These are phyloP conservation scores for Singerocomus inundabilis DNA, from an alignment of 1,284 basidiomycete species.

Conservation along the genomic window DNA sequence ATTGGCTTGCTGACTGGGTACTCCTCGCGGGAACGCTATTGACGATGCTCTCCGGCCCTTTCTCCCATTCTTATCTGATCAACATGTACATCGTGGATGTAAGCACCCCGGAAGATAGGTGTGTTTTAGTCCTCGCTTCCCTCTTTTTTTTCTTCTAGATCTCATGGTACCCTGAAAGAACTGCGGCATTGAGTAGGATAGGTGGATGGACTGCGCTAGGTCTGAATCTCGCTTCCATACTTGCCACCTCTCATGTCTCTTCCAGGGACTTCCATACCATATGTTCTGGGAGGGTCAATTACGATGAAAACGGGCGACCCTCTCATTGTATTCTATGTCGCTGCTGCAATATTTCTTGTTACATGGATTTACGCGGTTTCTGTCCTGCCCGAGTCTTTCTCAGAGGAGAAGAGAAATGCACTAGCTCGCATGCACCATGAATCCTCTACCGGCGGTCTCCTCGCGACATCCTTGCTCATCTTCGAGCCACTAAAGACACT, in stretches of 20 bases:
- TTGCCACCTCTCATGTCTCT: not conserved
- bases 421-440: conserved; percentile 13
- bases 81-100: not conserved
- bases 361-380: conserved; percentile 23
- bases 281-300: conserved; percentile 29
- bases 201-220: conserved; percentile 12
- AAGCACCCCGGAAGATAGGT: not conserved
- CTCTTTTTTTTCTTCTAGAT: not conserved
- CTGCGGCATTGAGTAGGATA: conserved; percentile 29
- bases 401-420: conserved; percentile 27
- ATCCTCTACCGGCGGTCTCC: not conserved
- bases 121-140: not conserved
- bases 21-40: not conserved
- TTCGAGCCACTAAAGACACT: not conserved
- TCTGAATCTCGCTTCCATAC: not conserved
- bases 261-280: conserved; percentile 29
- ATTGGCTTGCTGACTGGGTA: not conserved
- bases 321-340: conserved; percentile 27
- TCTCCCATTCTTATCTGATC: not conserved
- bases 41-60: not conserved
- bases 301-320: conserved; percentile 29
- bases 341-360: conserved; percentile 18
- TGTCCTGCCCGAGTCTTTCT: conserved; percentile 35
- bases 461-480: not conserved
- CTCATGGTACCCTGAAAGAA: conserved; percentile 21